Percentiles rank a stretch among this genome's conserved stretches.
Conservation (phyloP, 2,329 filamentous ascomycete genomes). For the Pseudohalonectria lignicola region DNA sequence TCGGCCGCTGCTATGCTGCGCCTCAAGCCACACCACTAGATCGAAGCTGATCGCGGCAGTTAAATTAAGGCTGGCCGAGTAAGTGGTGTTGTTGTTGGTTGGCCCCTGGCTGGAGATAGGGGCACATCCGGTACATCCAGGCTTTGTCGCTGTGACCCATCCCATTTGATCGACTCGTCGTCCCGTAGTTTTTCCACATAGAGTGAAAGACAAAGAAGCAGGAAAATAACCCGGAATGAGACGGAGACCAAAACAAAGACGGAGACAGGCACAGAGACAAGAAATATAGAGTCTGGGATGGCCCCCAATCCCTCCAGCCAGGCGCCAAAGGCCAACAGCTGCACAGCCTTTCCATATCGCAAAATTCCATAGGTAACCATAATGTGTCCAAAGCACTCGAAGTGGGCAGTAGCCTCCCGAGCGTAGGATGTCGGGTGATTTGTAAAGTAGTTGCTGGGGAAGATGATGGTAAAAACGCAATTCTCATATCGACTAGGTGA, state of each 20-base stretch:
- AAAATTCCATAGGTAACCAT: constrained; percentile 26
- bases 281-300: too few species aligned
- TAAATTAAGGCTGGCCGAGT: too few species aligned
- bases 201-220: not conserved
- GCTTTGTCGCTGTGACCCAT: too few species aligned
- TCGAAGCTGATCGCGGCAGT: constrained; percentile 1
- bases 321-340: too few species aligned
- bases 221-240: too few species aligned
- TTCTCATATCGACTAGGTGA: constrained; percentile 19
- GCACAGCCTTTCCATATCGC: constrained; percentile 14
- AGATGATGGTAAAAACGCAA: constrained; percentile 21
- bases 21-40: constrained; percentile 1
- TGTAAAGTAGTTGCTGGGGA: constrained; percentile 22
- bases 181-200: not conserved
- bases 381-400: constrained; percentile 26
- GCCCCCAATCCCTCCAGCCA: too few species aligned
- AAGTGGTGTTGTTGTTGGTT: too few species aligned
- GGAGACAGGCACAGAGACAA: too few species aligned
- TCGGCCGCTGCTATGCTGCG: not conserved
- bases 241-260: too few species aligned
- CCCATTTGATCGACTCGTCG: too few species aligned
- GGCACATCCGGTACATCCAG: too few species aligned
- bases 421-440: constrained; percentile 26
- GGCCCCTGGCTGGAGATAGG: too few species aligned
- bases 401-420: constrained; percentile 23